Conservation (phyloP, 768 basidiomycete genomes). For the Leccinum rimulosum region DNA sequence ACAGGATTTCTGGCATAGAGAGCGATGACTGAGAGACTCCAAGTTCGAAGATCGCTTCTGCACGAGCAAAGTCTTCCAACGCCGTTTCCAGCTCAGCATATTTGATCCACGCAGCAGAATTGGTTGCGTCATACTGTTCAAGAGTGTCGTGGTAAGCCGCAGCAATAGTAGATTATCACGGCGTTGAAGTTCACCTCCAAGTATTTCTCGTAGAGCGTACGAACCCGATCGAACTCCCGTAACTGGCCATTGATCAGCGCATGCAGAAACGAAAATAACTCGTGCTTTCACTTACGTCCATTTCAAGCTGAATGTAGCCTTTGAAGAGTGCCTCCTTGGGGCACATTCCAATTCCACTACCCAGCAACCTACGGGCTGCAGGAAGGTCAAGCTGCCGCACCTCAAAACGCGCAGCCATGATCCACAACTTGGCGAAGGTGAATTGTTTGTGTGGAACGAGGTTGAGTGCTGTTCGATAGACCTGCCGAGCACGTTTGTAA, state of each 20-base stretch:
- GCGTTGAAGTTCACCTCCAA: conserved; percentile 59
- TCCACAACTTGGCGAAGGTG: conserved; percentile 97
- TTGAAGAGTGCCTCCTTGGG: conserved; percentile 96
- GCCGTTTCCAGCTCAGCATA: conserved; percentile 90
- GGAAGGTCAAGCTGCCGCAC: conserved; percentile 76
- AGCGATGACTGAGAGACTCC: conserved; percentile 79
- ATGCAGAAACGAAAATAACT: neutral
- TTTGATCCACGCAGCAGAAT: conserved; percentile 94
- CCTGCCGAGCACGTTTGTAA: conserved; percentile 78
- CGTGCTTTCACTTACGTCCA: conserved; percentile 56
- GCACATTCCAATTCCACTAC: conserved; percentile 90
- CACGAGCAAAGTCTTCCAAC: conserved; percentile 82
- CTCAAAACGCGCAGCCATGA: conserved; percentile 91
- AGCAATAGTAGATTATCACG: neutral
- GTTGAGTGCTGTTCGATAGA: conserved; percentile 85
- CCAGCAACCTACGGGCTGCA: conserved; percentile 86
- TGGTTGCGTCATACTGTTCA: conserved; percentile 77
- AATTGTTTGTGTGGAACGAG: conserved; percentile 96
- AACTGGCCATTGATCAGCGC: conserved; percentile 46
- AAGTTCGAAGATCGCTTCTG: conserved; percentile 91
- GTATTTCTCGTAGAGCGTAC: conserved; percentile 90
- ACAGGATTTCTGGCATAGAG: conserved; percentile 92
- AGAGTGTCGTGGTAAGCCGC: neutral
- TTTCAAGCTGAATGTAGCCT: conserved; percentile 91
- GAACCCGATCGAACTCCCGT: conserved; percentile 93